Evolutionary conservation across 148 eudicot species (phyloP), one percentile per base, ranked within the genome.

Genomic region (Hydrangea macrophylla): DNA sequence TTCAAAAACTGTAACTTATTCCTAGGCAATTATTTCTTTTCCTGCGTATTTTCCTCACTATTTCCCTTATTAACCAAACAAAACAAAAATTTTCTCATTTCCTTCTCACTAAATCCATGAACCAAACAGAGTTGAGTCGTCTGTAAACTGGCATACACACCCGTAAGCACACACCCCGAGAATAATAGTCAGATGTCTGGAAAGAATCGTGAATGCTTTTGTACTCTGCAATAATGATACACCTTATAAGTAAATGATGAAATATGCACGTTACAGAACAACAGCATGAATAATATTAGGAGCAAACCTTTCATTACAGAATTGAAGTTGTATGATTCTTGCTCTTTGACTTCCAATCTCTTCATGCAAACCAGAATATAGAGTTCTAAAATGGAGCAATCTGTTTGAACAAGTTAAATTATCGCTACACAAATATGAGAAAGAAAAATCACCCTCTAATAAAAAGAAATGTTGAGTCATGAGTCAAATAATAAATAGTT

Each of bases 281-380:
- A 23, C 36, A 17, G 3, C 30, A 60, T 30, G 32, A 26, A 12
- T 6, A 23, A 48, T 39, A 51, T 35, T 13, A 17, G 50, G 65
- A 48, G 59, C 75, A 17, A 11, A 93, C 98, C 96, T 90, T 88
- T 90, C 92, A 93, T 90, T 58, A 93, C 70, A 54, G 96, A 76
- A 76, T 83, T 86, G 79, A 93, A 93, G 77, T 93, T 93, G 84
- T 81, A 84, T 3, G 86, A 75, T 45, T 77, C 88, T 61, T 78
- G 86, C 76, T 93, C 98, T 84, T 81, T 88, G 37, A 81, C 76
- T 83, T 93, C 98, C 58, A 93, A 67, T 79, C 96, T 88, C 81
- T 84, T 90, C 96, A 93, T 86, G 76, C 95, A 93, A 55, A 93
- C 92, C 69, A 93, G 75, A 42, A 90, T 75, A 75, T 84, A 90